Percentiles rank a stretch among this genome's conserved stretches.
Evolutionary conservation across 805 yeast genomes (phyloP).

Genomic region (Candida insectalens): DNA sequence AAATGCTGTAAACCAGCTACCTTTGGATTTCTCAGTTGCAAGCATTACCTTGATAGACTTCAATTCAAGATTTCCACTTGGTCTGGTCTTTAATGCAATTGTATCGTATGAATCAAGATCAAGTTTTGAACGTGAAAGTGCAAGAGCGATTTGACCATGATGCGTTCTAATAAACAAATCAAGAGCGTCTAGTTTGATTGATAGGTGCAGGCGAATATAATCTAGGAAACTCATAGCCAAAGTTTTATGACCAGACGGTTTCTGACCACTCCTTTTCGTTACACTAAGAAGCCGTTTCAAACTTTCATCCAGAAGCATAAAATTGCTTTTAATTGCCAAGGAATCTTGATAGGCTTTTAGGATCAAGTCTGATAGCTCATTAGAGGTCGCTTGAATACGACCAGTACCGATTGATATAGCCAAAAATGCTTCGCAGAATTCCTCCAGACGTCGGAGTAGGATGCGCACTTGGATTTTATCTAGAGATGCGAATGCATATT

Average conservation of each 20-base stretch:
- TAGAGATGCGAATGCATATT: constrained; percentile 3
- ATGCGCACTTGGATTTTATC: constrained; percentile 4
- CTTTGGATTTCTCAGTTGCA: constrained; percentile 24
- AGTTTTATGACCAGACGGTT: too few species aligned
- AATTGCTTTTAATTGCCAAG: background rate
- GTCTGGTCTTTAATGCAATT: constrained; percentile 9
- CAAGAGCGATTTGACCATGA: constrained; percentile 10
- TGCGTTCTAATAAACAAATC: constrained; percentile 4
- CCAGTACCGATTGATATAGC: constrained; percentile 2
- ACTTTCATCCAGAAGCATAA: constrained; percentile 1
- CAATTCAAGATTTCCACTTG: constrained; percentile 29
- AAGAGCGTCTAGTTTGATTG: too few species aligned
- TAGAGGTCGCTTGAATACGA: constrained; percentile 7
- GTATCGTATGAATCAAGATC: constrained; percentile 11
- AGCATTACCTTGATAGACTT: constrained; percentile 33
- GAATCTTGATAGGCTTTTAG: constrained; percentile 4
- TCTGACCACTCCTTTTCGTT: too few species aligned
- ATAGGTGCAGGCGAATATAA: too few species aligned
- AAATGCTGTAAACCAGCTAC: constrained; percentile 30
- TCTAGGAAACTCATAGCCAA: too few species aligned
- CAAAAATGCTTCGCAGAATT: background rate
- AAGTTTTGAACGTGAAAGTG: constrained; percentile 5
- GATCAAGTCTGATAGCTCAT: constrained; percentile 6
- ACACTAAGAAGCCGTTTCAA: background rate
- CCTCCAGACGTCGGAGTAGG: background rate